phyloP scores from a whole-genome alignment of 2,329 filamentous ascomycete species.

The Ophiostoma pallidulum region DNA sequence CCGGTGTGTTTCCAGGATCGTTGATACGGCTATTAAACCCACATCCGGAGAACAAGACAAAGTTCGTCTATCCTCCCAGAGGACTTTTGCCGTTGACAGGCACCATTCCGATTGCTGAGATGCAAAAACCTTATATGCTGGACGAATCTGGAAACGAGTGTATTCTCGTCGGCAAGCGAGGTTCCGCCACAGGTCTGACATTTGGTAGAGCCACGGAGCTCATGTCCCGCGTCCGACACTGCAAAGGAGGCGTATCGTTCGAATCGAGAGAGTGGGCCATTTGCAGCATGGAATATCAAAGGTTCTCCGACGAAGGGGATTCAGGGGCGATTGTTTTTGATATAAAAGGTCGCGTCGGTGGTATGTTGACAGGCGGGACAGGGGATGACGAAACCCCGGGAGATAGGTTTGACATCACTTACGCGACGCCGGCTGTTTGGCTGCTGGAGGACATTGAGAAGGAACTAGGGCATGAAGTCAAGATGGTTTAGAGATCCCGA shows the following conservation, averaged over 20 bases:
- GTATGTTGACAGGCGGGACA: too few species aligned
- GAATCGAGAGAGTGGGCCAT: background rate
- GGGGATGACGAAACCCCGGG: background rate
- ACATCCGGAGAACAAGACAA: too few species aligned
- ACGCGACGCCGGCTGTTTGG: background rate
- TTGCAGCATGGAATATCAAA: background rate
- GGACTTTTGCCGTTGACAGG: too few species aligned
- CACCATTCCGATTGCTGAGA: background rate
- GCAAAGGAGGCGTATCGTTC: too few species aligned
- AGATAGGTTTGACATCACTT: background rate
- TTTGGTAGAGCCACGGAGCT: too few species aligned
- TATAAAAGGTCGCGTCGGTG: background rate
- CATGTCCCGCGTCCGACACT: too few species aligned
- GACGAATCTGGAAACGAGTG: conserved; percentile 1
- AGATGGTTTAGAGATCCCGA: too few species aligned
- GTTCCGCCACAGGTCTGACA: background rate
- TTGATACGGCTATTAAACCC: too few species aligned
- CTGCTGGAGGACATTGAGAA: background rate
- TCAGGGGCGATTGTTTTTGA: conserved; percentile 1
- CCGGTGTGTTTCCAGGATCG: too few species aligned
- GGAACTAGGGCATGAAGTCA: too few species aligned
- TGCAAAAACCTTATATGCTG: background rate
- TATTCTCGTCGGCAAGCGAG: conserved; percentile 1
- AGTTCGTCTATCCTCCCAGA: too few species aligned
- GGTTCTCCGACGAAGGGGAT: background rate